These are phyloP conservation scores for Ettlia oleoabundans DNA, from an alignment of 139 green algal species.

Conservation along the genomic window DNA sequence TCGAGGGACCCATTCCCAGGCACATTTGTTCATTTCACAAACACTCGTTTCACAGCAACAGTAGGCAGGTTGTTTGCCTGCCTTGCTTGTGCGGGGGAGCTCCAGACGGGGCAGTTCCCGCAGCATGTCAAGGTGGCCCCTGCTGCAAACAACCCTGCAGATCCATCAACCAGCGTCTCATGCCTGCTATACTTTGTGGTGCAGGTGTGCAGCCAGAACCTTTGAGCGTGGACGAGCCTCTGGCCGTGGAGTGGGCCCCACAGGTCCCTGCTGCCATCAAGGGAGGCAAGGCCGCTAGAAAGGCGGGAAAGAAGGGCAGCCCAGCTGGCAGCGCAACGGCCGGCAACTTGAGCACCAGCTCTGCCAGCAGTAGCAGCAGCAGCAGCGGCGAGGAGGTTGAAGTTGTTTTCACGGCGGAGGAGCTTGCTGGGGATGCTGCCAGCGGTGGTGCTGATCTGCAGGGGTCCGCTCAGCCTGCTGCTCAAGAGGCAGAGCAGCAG, in stretches of 20 bases:
- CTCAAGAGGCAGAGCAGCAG: too few relatives aligned
- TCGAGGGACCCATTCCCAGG: background rate
- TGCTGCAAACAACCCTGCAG: too few relatives aligned
- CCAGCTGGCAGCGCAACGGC: too few relatives aligned
- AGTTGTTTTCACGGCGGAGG: background rate
- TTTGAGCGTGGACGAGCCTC: background rate
- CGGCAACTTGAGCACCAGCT: too few relatives aligned
- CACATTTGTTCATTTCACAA: background rate
- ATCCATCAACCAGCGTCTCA: too few relatives aligned
- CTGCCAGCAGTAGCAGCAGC: too few relatives aligned
- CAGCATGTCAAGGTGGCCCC: too few relatives aligned
- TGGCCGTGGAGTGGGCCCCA: background rate
- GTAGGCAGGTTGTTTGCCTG: too few relatives aligned
- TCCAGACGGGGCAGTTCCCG: too few relatives aligned
- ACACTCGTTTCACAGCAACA: background rate
- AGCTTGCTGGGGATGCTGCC: background rate
- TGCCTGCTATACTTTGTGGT: background rate
- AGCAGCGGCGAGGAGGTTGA: background rate
- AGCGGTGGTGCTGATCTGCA: background rate
- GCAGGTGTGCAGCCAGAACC: background rate
- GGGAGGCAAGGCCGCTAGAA: background rate
- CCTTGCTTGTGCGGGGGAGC: too few relatives aligned
- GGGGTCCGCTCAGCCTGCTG: too few relatives aligned
- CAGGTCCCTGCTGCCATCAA: background rate
- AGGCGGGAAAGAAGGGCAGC: background rate